Evolutionary conservation across 306 rosid species (phyloP), one percentile per base, ranked within the genome.

Genomic region (Vigna unguiculata): DNA sequence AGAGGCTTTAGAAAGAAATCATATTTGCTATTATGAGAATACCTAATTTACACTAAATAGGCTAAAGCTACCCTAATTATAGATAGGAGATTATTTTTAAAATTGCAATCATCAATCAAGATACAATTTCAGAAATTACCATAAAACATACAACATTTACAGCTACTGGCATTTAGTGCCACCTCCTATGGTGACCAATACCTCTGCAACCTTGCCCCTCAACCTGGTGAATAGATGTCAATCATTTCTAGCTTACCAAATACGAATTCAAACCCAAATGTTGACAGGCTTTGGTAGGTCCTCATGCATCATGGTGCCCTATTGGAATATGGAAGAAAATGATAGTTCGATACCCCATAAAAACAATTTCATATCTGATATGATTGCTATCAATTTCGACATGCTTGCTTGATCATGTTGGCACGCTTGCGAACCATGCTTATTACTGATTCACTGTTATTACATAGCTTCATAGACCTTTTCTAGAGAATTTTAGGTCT

Each of bases 331-430:
- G 15, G 46, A 61, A 61, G 24, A 32, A 32, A 61, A 8, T 38
- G 43, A 38, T 8, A 38, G 11, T 38, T 8, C 34, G 21, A 3
- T 30, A 61, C 21, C 68, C 20, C 24, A 45, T 61, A 2, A 6
- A 32, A 34, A 34, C 1, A 32, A 32, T 61, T 61, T 61, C 4
- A 61, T 9, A 21, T 61, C 34, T 61, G 68, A 16, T 34, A 16
- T 7, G 38, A 61, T 61, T 61, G 24, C 48, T 34, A 62, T 62
- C 15, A 62, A 1, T n/a, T 62, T 62, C 2, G 97, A n/a, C 15
- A 36, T 62, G 47, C 38, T 62, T 6, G 2, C n/a, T 30, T n/a
- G 22, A 1, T 8, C 25, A 61, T n/a, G 25, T 46, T 61, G 24
- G 46, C 24, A 34, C 25, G 46, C 16, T 62, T 62, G 46, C 36